Conservation (phyloP, 371 early-diverging fungal species). For the Lichtheimia ramosa region DNA sequence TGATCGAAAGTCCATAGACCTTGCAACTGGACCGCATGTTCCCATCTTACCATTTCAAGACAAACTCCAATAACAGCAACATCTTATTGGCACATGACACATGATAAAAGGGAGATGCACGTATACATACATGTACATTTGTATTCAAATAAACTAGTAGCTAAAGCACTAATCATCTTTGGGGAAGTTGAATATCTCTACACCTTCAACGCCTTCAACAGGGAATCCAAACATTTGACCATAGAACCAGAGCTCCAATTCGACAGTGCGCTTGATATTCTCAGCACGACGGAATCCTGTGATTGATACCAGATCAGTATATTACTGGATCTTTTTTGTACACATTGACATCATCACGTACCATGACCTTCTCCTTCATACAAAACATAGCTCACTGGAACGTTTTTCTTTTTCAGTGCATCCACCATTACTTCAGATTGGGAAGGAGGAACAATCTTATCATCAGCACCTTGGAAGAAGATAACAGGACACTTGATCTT, state of each 20-base stretch:
- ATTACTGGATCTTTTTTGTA: neutral
- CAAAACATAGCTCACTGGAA: slow-evolving; percentile 66
- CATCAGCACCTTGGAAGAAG: slow-evolving; percentile 77
- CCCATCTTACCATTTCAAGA: no score
- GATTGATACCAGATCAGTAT: neutral
- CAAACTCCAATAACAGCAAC: no score
- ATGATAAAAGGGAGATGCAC: no score
- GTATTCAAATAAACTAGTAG: no score
- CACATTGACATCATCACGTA: neutral
- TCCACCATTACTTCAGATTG: slow-evolving; percentile 76
- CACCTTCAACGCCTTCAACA: slow-evolving; percentile 44
- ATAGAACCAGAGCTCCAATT: slow-evolving; percentile 54
- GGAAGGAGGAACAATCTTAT: slow-evolving; percentile 76
- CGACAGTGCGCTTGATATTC: slow-evolving; percentile 50
- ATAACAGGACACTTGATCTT: slow-evolving; percentile 66
- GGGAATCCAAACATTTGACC: slow-evolving; percentile 51
- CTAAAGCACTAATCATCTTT: neutral
- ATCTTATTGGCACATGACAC: no score
- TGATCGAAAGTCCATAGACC: no score
- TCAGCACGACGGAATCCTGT: slow-evolving; percentile 46
- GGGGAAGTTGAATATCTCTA: slow-evolving; percentile 39
- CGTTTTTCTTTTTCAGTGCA: slow-evolving; percentile 57
- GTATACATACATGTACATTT: no score
- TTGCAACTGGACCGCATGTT: no score
- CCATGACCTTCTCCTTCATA: slow-evolving; percentile 78